These are phyloP conservation scores for Nicotiana tomentosiformis DNA, from an alignment of 257 asterid species.

Conservation along the genomic window DNA sequence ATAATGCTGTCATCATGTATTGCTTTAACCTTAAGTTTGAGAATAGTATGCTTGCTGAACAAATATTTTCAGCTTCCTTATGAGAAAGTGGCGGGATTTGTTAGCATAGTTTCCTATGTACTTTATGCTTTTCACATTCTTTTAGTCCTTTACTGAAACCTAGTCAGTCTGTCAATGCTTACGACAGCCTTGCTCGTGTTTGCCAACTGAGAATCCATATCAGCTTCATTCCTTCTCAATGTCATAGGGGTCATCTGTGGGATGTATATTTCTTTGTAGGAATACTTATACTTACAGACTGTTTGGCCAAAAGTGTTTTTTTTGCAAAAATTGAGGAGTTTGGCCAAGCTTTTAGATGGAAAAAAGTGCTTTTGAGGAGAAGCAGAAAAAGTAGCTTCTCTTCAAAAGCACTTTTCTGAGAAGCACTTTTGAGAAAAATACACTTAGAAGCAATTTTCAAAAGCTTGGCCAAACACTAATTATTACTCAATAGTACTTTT, in stretches of 20 bases:
- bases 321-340: no score
- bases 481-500: no score
- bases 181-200: neutral
- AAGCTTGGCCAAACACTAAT: no score
- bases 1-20: neutral
- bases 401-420: no score
- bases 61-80: neutral
- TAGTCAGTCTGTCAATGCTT: neutral
- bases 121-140: neutral
- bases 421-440: no score
- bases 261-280: neutral
- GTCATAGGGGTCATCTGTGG: neutral
- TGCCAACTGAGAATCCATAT: neutral
- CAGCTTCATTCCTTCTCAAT: neutral
- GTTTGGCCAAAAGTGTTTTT: no score
- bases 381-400: no score
- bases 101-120: neutral
- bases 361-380: no score
- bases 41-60: neutral
- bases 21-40: neutral
- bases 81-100: neutral
- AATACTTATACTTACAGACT: neutral
- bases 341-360: no score
- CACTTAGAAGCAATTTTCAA: no score
- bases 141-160: neutral